Percentiles rank a stretch among this genome's conserved stretches.
Evolutionary conservation across 2,329 filamentous ascomycete species (phyloP).

Genomic region (Trichoderma hamatum): DNA sequence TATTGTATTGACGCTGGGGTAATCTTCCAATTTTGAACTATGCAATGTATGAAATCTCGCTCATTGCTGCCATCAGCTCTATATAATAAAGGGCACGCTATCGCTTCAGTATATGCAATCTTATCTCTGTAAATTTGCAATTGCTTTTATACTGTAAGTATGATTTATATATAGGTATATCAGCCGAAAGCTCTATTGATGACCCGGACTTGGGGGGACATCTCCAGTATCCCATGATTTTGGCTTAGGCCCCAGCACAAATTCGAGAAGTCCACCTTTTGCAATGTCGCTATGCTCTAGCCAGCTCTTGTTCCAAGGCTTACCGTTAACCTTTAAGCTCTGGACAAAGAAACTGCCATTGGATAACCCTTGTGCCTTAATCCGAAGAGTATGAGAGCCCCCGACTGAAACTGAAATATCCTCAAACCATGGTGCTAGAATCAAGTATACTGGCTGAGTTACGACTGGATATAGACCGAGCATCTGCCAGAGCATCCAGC

Average conservation of each 20-base stretch:
- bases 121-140: too few species aligned
- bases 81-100: not conserved
- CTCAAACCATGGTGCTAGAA: constrained; percentile 54
- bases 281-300: constrained; percentile 55
- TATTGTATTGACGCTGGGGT: not conserved
- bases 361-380: constrained; percentile 49
- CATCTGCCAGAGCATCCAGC: constrained; percentile 60
- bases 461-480: constrained; percentile 59
- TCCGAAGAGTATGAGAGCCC: constrained; percentile 39
- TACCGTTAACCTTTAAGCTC: constrained; percentile 55
- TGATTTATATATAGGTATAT: not conserved
- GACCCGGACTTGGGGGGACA: constrained; percentile 54
- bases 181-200: not conserved
- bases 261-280: constrained; percentile 48
- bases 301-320: constrained; percentile 57
- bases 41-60: not conserved
- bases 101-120: not conserved
- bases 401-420: constrained; percentile 53
- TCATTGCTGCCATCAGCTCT: not conserved
- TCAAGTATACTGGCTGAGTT: constrained; percentile 58
- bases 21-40: not conserved
- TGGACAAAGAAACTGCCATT: constrained; percentile 54
- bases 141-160: not conserved
- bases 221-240: constrained; percentile 48
- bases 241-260: constrained; percentile 45